Evolutionary conservation across 2,329 filamentous ascomycete species (phyloP).

Genomic region (Monosporascus sp.): DNA sequence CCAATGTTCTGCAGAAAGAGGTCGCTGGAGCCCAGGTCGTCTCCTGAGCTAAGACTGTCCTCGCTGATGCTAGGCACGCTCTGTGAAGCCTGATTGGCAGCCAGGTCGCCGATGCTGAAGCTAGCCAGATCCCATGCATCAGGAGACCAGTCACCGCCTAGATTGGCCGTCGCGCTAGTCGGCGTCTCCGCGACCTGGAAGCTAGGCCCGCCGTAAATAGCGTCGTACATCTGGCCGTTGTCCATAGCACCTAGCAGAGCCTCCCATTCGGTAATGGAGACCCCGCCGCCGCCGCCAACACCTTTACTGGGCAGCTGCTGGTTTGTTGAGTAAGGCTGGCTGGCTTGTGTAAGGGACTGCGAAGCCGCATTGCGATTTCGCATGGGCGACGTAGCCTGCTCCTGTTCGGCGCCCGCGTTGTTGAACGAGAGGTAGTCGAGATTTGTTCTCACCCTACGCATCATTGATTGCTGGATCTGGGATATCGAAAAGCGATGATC

Average conservation of each 20-base stretch:
- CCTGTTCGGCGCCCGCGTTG: constrained; percentile 36
- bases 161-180: constrained; percentile 31
- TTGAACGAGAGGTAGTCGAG: constrained; percentile 56
- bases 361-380: constrained; percentile 35
- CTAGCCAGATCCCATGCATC: constrained; percentile 51
- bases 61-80: constrained; percentile 54
- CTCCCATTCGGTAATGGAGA: constrained; percentile 74
- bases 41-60: constrained; percentile 52
- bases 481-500: constrained; percentile 45
- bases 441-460: constrained; percentile 37
- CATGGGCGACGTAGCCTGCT: constrained; percentile 44
- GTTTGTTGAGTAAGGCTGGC: constrained; percentile 23
- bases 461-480: constrained; percentile 34
- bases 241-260: constrained; percentile 75
- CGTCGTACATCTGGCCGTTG: constrained; percentile 70
- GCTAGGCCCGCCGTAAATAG: constrained; percentile 66
- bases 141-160: constrained; percentile 45
- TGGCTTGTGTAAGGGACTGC: constrained; percentile 25
- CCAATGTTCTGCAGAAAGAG: constrained; percentile 37
- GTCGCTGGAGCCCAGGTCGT: constrained; percentile 44
- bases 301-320: constrained; percentile 31
- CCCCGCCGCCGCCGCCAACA: constrained; percentile 31
- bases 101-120: constrained; percentile 47
- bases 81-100: constrained; percentile 39
- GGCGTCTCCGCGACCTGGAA: constrained; percentile 41